These are phyloP conservation scores for Blastomyces silverae DNA, from an alignment of 2,329 filamentous ascomycete genomes.

Conservation along the genomic window DNA sequence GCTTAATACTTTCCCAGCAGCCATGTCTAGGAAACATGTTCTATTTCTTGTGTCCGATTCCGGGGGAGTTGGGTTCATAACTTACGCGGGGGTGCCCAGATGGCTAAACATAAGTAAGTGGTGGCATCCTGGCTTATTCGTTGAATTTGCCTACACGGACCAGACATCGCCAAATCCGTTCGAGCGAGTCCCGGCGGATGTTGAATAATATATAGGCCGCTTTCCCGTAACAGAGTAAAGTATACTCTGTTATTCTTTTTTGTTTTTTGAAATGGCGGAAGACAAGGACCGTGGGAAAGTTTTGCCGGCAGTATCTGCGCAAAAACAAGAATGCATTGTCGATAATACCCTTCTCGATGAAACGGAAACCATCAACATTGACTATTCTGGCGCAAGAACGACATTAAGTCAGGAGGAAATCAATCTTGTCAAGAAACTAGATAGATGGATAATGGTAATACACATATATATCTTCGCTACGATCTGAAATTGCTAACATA, in stretches of 20 bases:
- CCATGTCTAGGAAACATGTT: background rate
- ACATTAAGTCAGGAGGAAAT: background rate
- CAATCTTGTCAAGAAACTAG: constrained; percentile 1
- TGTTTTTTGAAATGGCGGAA: background rate
- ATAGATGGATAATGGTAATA: constrained; percentile 10
- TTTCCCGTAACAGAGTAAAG: background rate
- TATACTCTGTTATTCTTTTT: background rate
- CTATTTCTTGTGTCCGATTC: background rate
- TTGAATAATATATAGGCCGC: background rate
- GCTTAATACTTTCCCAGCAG: too few relatives aligned
- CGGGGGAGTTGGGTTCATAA: background rate
- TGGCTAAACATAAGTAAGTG: background rate
- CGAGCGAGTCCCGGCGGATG: background rate
- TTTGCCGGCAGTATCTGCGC: too few relatives aligned
- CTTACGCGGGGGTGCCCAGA: background rate
- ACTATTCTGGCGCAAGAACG: constrained; percentile 6
- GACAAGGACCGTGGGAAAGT: background rate
- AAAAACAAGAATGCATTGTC: background rate
- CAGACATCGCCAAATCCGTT: background rate
- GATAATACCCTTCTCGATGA: background rate
- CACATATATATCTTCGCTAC: background rate
- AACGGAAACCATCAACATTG: background rate
- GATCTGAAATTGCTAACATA: background rate
- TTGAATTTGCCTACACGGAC: background rate
- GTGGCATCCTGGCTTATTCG: background rate